phyloP scores from a whole-genome alignment of 768 basidiomycete species.

The Mycena galericulata region DNA sequence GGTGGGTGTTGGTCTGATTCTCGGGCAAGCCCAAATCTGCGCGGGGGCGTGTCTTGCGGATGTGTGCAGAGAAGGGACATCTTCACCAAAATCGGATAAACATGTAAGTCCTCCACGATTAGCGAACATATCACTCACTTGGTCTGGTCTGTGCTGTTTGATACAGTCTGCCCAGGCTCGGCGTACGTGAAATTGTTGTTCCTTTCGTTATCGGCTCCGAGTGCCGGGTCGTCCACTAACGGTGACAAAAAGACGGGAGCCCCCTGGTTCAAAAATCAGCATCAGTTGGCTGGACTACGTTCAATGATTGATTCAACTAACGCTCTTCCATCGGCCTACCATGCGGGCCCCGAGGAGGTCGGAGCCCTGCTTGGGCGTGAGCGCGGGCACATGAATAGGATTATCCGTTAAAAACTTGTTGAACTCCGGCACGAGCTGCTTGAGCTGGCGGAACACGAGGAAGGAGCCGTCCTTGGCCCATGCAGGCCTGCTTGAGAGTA shows the following conservation, averaged over 20 bases:
- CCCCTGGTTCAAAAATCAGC: slow-evolving; percentile 42
- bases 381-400: slow-evolving; percentile 50
- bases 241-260: slow-evolving; percentile 34
- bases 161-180: not conserved
- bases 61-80: slow-evolving; percentile 27
- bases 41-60: slow-evolving; percentile 39
- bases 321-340: slow-evolving; percentile 68
- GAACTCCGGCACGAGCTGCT: slow-evolving; percentile 48
- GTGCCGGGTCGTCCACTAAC: slow-evolving; percentile 19
- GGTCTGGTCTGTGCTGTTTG: slow-evolving; percentile 30
- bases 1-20: slow-evolving; percentile 22
- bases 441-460: slow-evolving; percentile 48
- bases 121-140: slow-evolving; percentile 1
- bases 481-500: slow-evolving; percentile 27
- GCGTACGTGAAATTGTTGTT: slow-evolving; percentile 28
- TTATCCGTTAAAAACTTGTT: slow-evolving; percentile 56
- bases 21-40: slow-evolving; percentile 36
- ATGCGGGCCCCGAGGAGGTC: slow-evolving; percentile 65
- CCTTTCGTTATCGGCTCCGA: slow-evolving; percentile 15
- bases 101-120: too few relatives aligned
- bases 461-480: slow-evolving; percentile 47
- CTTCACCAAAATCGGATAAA: not conserved
- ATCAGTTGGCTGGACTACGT: slow-evolving; percentile 49
- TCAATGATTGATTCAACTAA: slow-evolving; percentile 38
- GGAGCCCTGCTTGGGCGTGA: slow-evolving; percentile 54